Base-by-base conservation (phyloP, 257 asterid genomes). In the Plantago major region DNA sequence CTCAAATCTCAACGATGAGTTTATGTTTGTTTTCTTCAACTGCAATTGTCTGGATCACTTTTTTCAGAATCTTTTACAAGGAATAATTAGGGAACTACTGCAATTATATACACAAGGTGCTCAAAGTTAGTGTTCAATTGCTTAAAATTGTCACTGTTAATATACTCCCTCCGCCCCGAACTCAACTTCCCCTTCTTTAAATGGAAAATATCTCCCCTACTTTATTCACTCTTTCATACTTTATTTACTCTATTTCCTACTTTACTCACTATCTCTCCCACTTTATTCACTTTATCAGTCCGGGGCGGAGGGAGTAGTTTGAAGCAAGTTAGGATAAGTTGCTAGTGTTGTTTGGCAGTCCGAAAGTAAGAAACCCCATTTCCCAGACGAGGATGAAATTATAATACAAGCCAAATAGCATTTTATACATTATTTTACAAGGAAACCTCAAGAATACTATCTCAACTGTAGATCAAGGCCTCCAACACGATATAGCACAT, bases 351-450 rank as follows among this genome's bases (percentile, higher is more conserved):
- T 2, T 22, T 22, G 26, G 1, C 26, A 22, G 26, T 22, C 26
- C 26, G 26, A 22, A 1, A 22, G 26, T 22, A 22, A 22, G 26
- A 22, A 22, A 22, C 26, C 2, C 26, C 26, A 22, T 22, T 22
- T 22, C 2, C 26, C 26, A 22, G 26, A 22, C 2, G 26, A 22
- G 26, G 26, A 22, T 22, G 26, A 22, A 22, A 22, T 22, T 49
- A 57, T 50, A 56, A 52, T 22, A 64, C 13, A 30, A 44, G 50
- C 45, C 38, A 48, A 68, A 60, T n/a, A 58, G 40, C 46, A 54
- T 58, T 43, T 63, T 42, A 22, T 59, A 5, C 58, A 63, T 52
- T 22, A 47, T 30, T 52, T 52, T 55, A 33, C 26, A 37, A n/a
- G 62, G 26, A 38, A 54, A 38, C 12, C 17, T 46, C 59, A 11